Evolutionary conservation across 148 eudicot species (phyloP).

Genomic region (Suaeda aralocaspica): DNA sequence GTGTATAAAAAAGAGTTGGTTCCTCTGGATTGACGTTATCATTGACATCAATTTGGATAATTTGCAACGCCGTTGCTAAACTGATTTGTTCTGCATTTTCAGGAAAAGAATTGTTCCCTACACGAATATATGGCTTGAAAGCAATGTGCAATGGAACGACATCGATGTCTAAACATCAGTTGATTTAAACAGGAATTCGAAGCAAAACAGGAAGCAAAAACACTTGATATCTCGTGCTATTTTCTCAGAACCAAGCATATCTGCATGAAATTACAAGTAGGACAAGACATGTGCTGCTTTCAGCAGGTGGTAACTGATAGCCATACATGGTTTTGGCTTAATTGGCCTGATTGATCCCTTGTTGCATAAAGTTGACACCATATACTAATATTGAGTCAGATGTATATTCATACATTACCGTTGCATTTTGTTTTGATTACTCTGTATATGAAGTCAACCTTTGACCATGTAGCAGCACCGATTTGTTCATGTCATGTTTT

Average conservation of each 20-base stretch:
- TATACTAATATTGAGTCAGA: slow-evolving; percentile 16
- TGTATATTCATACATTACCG: neutral
- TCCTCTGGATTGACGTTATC: neutral
- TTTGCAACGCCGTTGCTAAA: neutral
- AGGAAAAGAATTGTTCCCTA: neutral
- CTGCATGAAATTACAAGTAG: neutral
- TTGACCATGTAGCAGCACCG: slow-evolving; percentile 10
- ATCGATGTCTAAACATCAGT: neutral
- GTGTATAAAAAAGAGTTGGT: neutral
- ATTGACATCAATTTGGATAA: neutral
- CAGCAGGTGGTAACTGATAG: slow-evolving; percentile 5
- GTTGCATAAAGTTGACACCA: slow-evolving; percentile 18
- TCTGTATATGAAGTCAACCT: slow-evolving; percentile 28
- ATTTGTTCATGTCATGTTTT: slow-evolving; percentile 20
- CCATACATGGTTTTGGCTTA: slow-evolving; percentile 17
- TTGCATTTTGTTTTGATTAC: slow-evolving; percentile 2
- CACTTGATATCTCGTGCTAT: neutral
- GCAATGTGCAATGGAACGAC: neutral
- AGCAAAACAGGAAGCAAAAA: neutral
- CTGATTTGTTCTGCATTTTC: neutral
- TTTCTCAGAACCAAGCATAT: neutral
- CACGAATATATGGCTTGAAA: neutral
- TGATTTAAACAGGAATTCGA: neutral
- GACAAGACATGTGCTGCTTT: slow-evolving; percentile 27
- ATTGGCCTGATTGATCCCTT: slow-evolving; percentile 9